Percentiles rank a stretch among this genome's conserved stretches.
Conservation (phyloP, 108 stramenopile genomes). For the Nannochloropsis gaditana region DNA sequence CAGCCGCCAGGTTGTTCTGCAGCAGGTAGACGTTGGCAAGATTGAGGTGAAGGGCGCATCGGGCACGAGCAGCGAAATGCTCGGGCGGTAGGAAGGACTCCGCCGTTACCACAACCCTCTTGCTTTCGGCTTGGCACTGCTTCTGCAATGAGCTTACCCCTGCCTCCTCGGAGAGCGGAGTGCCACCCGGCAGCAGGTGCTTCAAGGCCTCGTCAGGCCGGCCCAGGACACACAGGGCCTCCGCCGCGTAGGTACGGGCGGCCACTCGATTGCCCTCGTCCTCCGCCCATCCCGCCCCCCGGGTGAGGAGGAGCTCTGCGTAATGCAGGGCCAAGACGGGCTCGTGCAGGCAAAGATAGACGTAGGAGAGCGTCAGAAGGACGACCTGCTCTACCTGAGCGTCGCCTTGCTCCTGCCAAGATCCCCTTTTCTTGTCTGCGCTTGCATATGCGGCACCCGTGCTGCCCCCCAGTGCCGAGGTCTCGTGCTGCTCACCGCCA, state of each 20-base stretch:
- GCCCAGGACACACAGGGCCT: slow-evolving; percentile 42
- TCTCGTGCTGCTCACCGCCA: neutral
- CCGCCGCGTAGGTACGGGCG: slow-evolving; percentile 45
- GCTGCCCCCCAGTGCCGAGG: neutral
- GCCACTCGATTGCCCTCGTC: slow-evolving; percentile 14
- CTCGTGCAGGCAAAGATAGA: slow-evolving; percentile 37
- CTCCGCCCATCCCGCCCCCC: neutral
- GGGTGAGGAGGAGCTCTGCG: slow-evolving; percentile 25
- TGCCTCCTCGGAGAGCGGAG: slow-evolving; percentile 7
- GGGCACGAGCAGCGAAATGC: neutral
- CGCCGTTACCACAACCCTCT: slow-evolving; percentile 3
- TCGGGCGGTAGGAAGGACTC: neutral
- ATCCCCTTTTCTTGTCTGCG: neutral
- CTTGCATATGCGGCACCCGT: neutral
- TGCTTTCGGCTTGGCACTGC: neutral
- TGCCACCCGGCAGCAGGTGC: slow-evolving; percentile 25
- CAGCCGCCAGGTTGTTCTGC: slow-evolving; percentile 23
- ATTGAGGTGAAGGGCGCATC: slow-evolving; percentile 31
- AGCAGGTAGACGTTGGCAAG: slow-evolving; percentile 36
- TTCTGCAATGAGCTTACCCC: neutral
- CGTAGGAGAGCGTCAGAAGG: slow-evolving; percentile 36
- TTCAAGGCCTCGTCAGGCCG: slow-evolving; percentile 35
- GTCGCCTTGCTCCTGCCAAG: neutral
- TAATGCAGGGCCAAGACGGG: slow-evolving; percentile 32
- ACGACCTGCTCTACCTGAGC: slow-evolving; percentile 22